phyloP scores from a whole-genome alignment of 208 protist species.

The Vickermania ingenoplastis region DNA sequence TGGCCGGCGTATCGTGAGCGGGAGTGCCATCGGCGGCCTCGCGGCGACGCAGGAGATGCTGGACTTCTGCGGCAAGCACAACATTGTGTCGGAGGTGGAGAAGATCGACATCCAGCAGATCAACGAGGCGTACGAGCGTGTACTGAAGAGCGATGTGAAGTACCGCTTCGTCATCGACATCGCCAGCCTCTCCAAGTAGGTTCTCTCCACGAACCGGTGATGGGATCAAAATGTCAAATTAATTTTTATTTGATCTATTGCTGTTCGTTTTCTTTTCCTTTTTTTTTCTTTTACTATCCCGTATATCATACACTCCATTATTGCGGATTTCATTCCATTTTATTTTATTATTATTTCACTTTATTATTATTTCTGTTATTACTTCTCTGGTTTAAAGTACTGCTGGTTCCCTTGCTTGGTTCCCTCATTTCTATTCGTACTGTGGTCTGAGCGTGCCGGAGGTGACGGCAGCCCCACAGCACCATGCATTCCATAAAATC shows the following conservation, averaged over 20 bases:
- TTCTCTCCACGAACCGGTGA: too few relatives aligned
- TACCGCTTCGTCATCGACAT: constrained; percentile 6
- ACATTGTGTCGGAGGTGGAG: constrained; percentile 32
- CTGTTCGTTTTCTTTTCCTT: constrained; percentile 5
- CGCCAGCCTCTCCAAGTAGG: background rate
- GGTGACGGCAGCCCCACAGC: too few relatives aligned
- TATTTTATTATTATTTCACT: too few relatives aligned
- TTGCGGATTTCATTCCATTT: too few relatives aligned
- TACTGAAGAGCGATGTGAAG: constrained; percentile 7
- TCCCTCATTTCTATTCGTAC: too few relatives aligned
- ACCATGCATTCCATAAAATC: too few relatives aligned
- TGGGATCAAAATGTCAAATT: constrained; percentile 2
- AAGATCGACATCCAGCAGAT: constrained; percentile 33
- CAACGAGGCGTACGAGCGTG: constrained; percentile 35
- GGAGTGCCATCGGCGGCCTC: constrained; percentile 44
- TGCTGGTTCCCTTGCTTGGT: too few relatives aligned
- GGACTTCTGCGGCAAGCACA: constrained; percentile 44
- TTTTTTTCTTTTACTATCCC: background rate
- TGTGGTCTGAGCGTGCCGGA: too few relatives aligned
- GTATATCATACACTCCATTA: too few relatives aligned
- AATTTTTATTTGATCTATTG: constrained; percentile 1
- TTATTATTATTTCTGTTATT: too few relatives aligned
- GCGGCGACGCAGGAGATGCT: constrained; percentile 51
- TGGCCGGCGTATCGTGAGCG: constrained; percentile 14
- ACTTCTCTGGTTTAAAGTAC: too few relatives aligned